Conservation (phyloP, 1,139 yeast genomes). For the Geotrichum siamense region DNA sequence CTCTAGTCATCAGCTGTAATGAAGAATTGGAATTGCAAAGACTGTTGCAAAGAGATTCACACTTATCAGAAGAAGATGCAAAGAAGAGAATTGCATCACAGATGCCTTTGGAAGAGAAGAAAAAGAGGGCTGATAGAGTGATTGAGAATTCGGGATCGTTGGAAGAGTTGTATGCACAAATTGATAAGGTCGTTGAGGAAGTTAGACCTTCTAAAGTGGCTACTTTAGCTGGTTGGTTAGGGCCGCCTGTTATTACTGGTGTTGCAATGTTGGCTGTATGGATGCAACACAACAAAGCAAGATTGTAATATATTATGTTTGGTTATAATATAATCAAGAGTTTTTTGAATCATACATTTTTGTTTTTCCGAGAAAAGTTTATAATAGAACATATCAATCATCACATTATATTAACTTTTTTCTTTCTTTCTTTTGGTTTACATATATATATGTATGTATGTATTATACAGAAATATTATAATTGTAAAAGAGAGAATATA, state of each 20-base stretch:
- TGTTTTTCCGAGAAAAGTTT: neutral
- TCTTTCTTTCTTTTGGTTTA: too few species aligned
- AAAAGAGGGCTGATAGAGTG: slow-evolving; percentile 54
- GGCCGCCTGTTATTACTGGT: slow-evolving; percentile 48
- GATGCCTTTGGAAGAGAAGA: slow-evolving; percentile 56
- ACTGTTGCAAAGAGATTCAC: slow-evolving; percentile 58
- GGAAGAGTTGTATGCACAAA: slow-evolving; percentile 42
- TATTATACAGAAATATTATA: too few species aligned
- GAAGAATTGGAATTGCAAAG: slow-evolving; percentile 54
- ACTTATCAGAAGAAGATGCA: slow-evolving; percentile 60
- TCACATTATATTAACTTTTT: too few species aligned
- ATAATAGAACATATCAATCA: too few species aligned
- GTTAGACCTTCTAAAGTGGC: slow-evolving; percentile 43
- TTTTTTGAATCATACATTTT: neutral
- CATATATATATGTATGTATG: too few species aligned
- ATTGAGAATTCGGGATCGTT: slow-evolving; percentile 56
- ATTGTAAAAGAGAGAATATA: too few species aligned
- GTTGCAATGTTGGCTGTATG: slow-evolving; percentile 10
- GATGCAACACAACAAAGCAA: slow-evolving; percentile 8
- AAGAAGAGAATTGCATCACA: slow-evolving; percentile 67
- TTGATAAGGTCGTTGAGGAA: slow-evolving; percentile 43
- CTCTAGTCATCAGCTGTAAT: slow-evolving; percentile 61
- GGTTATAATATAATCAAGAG: too few species aligned
- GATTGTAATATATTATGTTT: slow-evolving; percentile 8
- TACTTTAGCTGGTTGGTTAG: slow-evolving; percentile 39